Evolutionary conservation across 1,284 basidiomycete species (phyloP), one percentile per base, ranked within the genome.

Genomic region (Veloporphyrellus conicus): DNA sequence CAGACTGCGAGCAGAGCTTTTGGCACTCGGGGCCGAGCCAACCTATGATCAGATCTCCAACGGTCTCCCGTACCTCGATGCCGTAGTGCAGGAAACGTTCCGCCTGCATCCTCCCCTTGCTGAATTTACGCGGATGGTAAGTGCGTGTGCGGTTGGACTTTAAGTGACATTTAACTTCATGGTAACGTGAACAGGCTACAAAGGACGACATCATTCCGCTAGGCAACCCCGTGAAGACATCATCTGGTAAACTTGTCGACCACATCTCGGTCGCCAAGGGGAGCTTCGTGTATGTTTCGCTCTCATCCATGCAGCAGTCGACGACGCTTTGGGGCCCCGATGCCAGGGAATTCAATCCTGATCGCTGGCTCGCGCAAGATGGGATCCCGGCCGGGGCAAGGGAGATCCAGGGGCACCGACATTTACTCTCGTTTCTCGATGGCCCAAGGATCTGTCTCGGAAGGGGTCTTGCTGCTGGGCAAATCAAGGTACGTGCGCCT

Each of bases 321-420:
- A 72, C 58, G 49, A 66, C 55, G 28, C 61, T 81, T 23, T 84
- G 80, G 72, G 77, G 70, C 4, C 22, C 57, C 1, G 63, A 72
- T 45, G 67, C 70, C 9, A 68, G 68, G 22, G 57, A 55, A 20
- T 76, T 73, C 54, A 62, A 55, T 14, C 74, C 74, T 0, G 67
- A 68, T 44, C 58, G 74, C 2, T 75, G 74, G 74, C 48, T 74
- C 1, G 50, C 44, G 4, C 49, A 57, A 19, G 56, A 50, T 46
- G 53, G 56, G 3, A 54, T 63, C 15, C 57, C 57, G 0, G 32
- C 41, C 2, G 37, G 28, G 15, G 64, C 51, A 3, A 53, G 43
- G 32, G 59, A 58, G 23, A 20, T 72, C 19, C 68, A 49, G 22
- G 44, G 47, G 16, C 47, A 48, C 23, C 41, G 47, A n/a, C 52